Evolutionary conservation across 2,329 filamentous ascomycete genomes (phyloP), one percentile per base, ranked within the genome.

Genomic region (Sordariomycetes sp.): DNA sequence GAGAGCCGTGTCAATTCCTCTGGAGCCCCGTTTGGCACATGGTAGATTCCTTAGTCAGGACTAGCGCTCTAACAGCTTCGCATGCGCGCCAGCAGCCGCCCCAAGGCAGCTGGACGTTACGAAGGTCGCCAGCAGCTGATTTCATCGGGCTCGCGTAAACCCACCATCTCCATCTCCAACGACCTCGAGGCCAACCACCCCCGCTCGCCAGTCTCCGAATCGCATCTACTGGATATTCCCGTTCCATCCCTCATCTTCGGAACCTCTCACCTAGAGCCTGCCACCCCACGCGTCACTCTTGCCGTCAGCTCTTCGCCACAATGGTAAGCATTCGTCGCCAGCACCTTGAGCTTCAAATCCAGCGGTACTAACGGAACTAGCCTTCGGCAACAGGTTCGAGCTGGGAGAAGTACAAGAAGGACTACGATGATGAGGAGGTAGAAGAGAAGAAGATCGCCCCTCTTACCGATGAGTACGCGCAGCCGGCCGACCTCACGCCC

Each of bases 371-470:
- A 67, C 58, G 14, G 34, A 70, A 78, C 66, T 83, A 97, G 92
- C 92, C 92, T 81, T 93, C 89, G 79, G 93, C 94, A 75, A 96
- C 88, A 68, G 94, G 94, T 72, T 77, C 82, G 74, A 90, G 85
- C 82, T 99, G 94, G 94, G 94, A 99, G 82, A 97, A 97, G 80
- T 97, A 96, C 81, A 84, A 89, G 78, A 97, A 97, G 82, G 92
- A 87, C 71, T 99, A 90, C 71, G 93, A 88, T 70, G 94, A 99
- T 70, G 94, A 99, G 68, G 94, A 97, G 73, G 80, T 92, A 74
- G 91, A 96, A 72, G 94, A 99, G 82, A 99, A 99, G 87, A 99
- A 99, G 85, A 99, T 99, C 71, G 93, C 91, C 61, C 94, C 94
- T 64, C 79, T 99, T 62, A 88, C 92, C 65, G 94, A 97, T 78